phyloP scores from a whole-genome alignment of 108 stramenopile species.

The Conticribra weissflogii region DNA sequence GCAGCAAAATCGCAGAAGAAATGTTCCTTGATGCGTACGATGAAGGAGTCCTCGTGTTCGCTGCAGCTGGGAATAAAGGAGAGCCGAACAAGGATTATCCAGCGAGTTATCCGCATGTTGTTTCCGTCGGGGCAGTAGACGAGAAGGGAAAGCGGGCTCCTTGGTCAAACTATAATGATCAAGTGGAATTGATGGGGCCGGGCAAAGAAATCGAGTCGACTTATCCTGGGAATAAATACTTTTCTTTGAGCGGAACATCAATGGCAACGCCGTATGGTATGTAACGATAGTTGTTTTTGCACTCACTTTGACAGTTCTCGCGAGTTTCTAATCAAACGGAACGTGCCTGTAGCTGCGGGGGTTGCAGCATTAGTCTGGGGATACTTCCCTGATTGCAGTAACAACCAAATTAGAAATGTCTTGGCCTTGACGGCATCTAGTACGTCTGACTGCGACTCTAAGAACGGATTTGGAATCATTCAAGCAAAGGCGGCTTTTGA shows the following conservation, averaged over 20 bases:
- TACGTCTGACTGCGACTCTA: background rate
- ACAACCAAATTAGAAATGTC: background rate
- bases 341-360: background rate
- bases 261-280: background rate
- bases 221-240: background rate
- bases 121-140: background rate
- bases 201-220: background rate
- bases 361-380: background rate
- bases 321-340: too few relatives aligned
- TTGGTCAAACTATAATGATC: background rate
- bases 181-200: background rate
- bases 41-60: conserved; percentile 45
- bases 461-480: background rate
- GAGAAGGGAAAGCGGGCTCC: background rate
- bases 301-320: background rate
- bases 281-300: too few relatives aligned
- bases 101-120: background rate
- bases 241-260: background rate
- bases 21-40: conserved; percentile 40
- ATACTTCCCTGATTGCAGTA: background rate
- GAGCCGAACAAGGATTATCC: background rate
- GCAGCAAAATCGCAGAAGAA: conserved; percentile 20
- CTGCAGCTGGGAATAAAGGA: conserved; percentile 18
- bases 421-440: background rate
- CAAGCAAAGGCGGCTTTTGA: background rate